A percentile compares a stretch with the other conserved stretches of the same genome.
phyloP scores from a whole-genome alignment of 169 alveolate genomes.

The Eimeria tenella region DNA sequence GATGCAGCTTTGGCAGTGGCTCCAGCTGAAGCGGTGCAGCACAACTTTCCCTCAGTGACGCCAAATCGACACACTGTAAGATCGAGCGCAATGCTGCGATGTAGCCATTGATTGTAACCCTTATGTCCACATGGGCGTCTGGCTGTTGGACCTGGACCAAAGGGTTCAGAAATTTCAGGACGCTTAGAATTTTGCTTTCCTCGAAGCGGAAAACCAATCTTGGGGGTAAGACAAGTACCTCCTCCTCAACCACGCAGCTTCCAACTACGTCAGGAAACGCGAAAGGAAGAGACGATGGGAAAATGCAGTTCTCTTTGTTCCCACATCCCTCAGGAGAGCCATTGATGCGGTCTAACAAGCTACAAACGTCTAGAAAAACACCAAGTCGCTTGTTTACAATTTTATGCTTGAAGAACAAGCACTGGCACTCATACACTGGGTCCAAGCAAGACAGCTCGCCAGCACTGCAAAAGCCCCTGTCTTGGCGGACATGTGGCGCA shows the following conservation, averaged over 20 bases:
- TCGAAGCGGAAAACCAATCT: conserved; percentile 16
- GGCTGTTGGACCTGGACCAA: not conserved
- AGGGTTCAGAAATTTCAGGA: not conserved
- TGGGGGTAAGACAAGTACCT: conserved; percentile 66
- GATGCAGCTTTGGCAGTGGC: conserved; percentile 37
- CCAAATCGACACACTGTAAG: conserved; percentile 14
- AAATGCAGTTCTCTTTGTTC: not conserved
- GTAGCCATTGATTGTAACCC: not conserved
- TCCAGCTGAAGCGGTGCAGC: not conserved
- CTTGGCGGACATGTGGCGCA: not conserved
- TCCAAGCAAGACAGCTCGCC: conserved; percentile 29
- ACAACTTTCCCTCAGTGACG: not conserved
- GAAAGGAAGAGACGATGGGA: conserved; percentile 57
- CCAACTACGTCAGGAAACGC: conserved; percentile 55
- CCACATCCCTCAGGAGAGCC: not conserved
- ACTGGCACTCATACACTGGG: conserved; percentile 16
- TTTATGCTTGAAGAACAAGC: conserved; percentile 46
- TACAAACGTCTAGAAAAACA: not conserved
- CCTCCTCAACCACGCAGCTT: conserved; percentile 75
- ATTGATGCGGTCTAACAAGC: not conserved
- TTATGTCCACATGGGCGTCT: not conserved
- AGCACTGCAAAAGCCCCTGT: not conserved
- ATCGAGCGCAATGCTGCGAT: not conserved
- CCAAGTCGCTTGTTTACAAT: not conserved
- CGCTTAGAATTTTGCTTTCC: not conserved